phyloP scores from a whole-genome alignment of 225 moss, liverwort and hornwort genomes.

The Neckera pumila region DNA sequence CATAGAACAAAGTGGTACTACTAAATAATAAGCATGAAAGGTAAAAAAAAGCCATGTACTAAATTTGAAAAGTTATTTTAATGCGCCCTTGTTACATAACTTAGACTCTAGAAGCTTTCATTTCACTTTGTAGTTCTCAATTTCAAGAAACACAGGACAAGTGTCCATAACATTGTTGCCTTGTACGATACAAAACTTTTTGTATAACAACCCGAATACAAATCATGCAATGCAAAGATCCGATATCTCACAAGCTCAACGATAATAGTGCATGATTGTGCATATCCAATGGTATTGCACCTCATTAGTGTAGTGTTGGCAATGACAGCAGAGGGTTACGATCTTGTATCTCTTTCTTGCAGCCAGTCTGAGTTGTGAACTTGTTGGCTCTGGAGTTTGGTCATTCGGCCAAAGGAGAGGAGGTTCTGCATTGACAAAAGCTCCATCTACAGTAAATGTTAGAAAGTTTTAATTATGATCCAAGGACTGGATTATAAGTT shows the following conservation, averaged over 20 bases:
- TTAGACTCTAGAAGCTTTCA: background rate
- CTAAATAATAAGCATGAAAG: background rate
- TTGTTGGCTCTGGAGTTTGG: background rate
- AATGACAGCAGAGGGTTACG: background rate
- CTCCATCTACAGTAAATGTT: background rate
- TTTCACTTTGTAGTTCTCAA: background rate
- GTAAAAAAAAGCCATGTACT: no score
- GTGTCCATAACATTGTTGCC: background rate
- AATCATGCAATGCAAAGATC: background rate
- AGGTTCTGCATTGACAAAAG: background rate
- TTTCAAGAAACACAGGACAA: background rate
- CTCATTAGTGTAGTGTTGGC: background rate
- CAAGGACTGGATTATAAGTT: background rate
- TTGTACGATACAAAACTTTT: background rate
- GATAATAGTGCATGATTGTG: background rate
- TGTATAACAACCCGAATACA: no score
- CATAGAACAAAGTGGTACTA: background rate
- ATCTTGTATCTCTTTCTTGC: background rate
- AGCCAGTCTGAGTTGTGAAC: background rate
- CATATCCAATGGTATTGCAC: background rate
- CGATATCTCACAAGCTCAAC: background rate
- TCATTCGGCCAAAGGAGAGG: background rate
- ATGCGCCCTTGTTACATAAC: no score
- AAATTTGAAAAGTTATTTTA: no score
- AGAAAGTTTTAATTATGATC: background rate